Percentiles rank a stretch among this genome's conserved stretches.
These are phyloP conservation scores for Tulasnella sp. DNA, from an alignment of 768 basidiomycete genomes.

Conservation along the genomic window DNA sequence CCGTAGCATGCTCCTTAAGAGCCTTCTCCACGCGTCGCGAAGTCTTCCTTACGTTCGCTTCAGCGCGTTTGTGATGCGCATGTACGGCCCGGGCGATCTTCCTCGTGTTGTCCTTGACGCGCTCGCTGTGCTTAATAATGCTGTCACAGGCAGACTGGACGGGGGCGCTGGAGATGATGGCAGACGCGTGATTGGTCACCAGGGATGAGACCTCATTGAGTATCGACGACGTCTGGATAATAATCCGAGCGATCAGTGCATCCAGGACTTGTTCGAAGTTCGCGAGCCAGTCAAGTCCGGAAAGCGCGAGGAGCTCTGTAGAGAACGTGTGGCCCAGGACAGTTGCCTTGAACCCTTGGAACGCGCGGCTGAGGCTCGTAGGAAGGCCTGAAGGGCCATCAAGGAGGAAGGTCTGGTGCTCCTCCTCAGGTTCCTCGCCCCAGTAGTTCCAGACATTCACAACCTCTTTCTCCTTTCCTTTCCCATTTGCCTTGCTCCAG, in stretches of 20 bases:
- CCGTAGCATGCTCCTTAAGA: not conserved
- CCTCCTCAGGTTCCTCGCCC: not conserved
- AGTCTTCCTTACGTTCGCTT: not conserved
- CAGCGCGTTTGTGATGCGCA: not conserved
- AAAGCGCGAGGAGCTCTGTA: constrained; percentile 2
- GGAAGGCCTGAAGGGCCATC: constrained; percentile 4
- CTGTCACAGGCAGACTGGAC: not conserved
- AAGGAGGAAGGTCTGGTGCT: not conserved
- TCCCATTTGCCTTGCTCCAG: not conserved
- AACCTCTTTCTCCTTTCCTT: constrained; percentile 14
- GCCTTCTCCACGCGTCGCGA: not conserved
- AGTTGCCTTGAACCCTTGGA: not conserved
- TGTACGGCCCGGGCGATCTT: not conserved
- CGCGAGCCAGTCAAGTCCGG: not conserved
- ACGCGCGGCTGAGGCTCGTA: not conserved
- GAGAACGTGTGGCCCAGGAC: not conserved
- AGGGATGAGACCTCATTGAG: not conserved
- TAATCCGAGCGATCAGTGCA: not conserved
- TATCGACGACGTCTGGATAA: constrained; percentile 1
- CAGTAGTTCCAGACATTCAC: not conserved
- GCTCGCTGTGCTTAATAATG: not conserved
- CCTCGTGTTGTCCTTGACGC: not conserved
- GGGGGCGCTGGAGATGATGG: not conserved
- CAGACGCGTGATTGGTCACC: not conserved
- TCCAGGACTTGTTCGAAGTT: constrained; percentile 11